Conservation (phyloP, 768 basidiomycete genomes). For the Crassisporium funariophilum region DNA sequence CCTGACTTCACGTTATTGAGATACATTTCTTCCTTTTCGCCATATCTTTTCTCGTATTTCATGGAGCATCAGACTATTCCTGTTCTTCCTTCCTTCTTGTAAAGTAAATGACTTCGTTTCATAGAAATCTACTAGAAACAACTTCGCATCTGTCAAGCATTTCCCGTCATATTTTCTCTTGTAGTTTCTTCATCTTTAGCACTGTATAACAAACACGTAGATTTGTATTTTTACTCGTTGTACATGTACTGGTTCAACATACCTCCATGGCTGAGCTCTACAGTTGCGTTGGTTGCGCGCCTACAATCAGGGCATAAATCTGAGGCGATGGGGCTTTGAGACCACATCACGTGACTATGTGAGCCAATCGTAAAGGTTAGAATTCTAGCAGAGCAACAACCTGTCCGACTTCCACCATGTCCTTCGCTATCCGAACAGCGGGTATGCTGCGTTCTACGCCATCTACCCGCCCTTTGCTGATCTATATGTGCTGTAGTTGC, state of each 20-base stretch:
- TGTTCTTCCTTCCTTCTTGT: slow-evolving; percentile 2
- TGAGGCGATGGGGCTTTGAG: too few species aligned
- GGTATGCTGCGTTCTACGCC: slow-evolving; percentile 26
- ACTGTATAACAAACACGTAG: neutral
- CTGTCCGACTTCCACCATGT: slow-evolving; percentile 39
- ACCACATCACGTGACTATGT: slow-evolving; percentile 18
- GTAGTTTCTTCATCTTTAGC: slow-evolving; percentile 1
- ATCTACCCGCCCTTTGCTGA: neutral
- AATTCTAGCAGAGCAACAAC: slow-evolving; percentile 14
- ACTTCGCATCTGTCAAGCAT: too few species aligned
- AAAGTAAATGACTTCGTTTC: neutral
- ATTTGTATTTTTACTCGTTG: slow-evolving; percentile 6
- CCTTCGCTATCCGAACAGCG: slow-evolving; percentile 43
- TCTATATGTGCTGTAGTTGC: slow-evolving; percentile 27
- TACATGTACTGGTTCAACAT: too few species aligned
- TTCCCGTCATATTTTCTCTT: slow-evolving; percentile 5
- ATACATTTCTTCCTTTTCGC: slow-evolving; percentile 2
- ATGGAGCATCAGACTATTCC: slow-evolving; percentile 1
- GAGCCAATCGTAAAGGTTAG: slow-evolving; percentile 22
- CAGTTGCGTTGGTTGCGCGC: too few species aligned
- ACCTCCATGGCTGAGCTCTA: too few species aligned
- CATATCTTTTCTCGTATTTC: neutral
- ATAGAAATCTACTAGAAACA: too few species aligned
- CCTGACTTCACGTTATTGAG: too few species aligned
- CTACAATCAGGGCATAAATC: too few species aligned